Evolutionary conservation across 257 asterid genomes (phyloP).

Genomic region (Nicotiana paniculata): DNA sequence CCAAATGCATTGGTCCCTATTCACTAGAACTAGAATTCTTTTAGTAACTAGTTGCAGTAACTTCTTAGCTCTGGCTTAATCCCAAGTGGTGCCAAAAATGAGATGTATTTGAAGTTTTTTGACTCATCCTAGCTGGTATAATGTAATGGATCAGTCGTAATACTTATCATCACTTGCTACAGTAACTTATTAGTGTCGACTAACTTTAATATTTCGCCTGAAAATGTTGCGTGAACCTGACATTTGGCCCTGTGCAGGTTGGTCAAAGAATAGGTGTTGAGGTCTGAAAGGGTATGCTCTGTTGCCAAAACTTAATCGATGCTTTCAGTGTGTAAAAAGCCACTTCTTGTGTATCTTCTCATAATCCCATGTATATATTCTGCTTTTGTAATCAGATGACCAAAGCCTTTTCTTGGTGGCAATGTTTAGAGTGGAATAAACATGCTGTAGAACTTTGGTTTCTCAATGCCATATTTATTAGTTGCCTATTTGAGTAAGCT

Average conservation of each 20-base stretch:
- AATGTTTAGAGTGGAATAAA: constrained; percentile 8
- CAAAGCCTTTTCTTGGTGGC: background rate
- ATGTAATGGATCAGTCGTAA: too few species aligned
- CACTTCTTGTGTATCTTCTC: background rate
- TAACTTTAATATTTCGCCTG: background rate
- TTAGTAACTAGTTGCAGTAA: too few species aligned
- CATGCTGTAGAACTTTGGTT: background rate
- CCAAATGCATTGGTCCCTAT: background rate
- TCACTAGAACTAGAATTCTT: background rate
- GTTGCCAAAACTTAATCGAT: background rate
- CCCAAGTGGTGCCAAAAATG: too few species aligned
- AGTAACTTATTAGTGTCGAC: background rate
- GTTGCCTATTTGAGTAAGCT: background rate
- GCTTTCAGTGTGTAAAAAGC: background rate
- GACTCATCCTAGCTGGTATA: too few species aligned
- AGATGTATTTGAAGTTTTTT: too few species aligned
- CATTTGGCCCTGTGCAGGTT: constrained; percentile 45
- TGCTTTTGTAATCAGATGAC: background rate
- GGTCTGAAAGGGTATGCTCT: constrained; percentile 31
- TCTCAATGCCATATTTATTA: background rate
- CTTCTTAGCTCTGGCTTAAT: too few species aligned
- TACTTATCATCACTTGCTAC: background rate
- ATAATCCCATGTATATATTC: constrained; percentile 17
- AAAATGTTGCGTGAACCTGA: background rate
- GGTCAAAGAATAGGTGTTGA: constrained; percentile 85